Evolutionary conservation across 768 basidiomycete genomes (phyloP), one percentile per base, ranked within the genome.

Genomic region (Cubamyces sp.): DNA sequence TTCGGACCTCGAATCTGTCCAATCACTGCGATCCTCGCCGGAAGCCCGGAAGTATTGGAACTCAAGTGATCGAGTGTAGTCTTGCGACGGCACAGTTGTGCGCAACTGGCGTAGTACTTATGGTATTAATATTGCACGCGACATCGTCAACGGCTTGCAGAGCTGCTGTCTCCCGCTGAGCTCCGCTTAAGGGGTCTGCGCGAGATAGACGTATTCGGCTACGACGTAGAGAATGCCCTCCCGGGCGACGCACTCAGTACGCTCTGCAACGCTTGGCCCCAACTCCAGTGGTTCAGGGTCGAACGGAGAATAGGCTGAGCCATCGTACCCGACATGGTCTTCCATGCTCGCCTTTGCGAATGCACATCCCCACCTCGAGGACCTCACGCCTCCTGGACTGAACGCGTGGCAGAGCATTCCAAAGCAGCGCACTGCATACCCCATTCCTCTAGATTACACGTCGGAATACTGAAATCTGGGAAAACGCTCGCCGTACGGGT

Each of bases 401-500:
- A 8, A 37, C 30, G 12, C 21, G 19, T n/a, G n/a, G n/a, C n/a
- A n/a, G n/a, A n/a, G n/a, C n/a, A n/a, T n/a, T n/a, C n/a, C n/a
- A n/a, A n/a, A n/a, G n/a, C n/a, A n/a, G n/a, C n/a, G n/a, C n/a
- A n/a, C n/a, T n/a, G n/a, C n/a, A n/a, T n/a, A n/a, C n/a, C n/a
- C n/a, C n/a, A n/a, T n/a, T n/a, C n/a, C n/a, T n/a, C n/a, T n/a
- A n/a, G n/a, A n/a, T n/a, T n/a, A n/a, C n/a, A n/a, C n/a, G n/a
- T n/a, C n/a, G n/a, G 34, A 34, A 71, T 92, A 91, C 53, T 92
- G 90, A 68, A 94, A 94, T 56, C 88, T 85, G 16, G 88, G 87
- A 78, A 96, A 96, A 30, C 78, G 79, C 19, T 75, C 70, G 39
- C 92, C 93, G 74, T 85, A 84, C 2, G 76, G 80, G 73, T 92